A percentile compares a stretch with the other conserved stretches of the same genome.
phyloP scores from a whole-genome alignment of 2,329 filamentous ascomycete genomes.

The Ceratocystis huliohia region DNA sequence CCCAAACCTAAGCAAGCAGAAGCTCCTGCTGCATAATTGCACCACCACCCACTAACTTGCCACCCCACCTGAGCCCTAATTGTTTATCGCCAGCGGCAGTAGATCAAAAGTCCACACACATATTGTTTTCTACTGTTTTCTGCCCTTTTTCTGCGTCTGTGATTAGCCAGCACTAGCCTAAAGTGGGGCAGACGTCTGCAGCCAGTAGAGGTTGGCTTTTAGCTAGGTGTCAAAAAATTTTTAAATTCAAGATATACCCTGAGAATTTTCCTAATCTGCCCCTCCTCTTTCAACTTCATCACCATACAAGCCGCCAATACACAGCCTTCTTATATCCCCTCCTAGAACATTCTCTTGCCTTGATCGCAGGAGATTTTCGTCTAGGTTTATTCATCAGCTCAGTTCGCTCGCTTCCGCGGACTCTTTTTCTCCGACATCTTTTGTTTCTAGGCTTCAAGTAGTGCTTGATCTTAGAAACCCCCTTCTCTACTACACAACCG shows the following conservation, averaged over 20 bases:
- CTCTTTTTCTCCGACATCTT: constrained; percentile 30
- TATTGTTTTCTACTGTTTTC: constrained; percentile 4
- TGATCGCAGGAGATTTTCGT: constrained; percentile 37
- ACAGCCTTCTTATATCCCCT: constrained; percentile 24
- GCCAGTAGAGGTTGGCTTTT: constrained; percentile 3
- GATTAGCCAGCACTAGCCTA: constrained; percentile 15
- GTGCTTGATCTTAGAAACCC: constrained; percentile 61
- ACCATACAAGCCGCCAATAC: constrained; percentile 6
- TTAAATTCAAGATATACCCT: constrained; percentile 12
- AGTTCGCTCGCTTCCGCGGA: constrained; percentile 19
- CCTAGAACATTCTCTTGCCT: constrained; percentile 35
- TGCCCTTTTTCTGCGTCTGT: not conserved
- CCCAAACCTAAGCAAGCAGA: not conserved
- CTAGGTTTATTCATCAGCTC: constrained; percentile 28
- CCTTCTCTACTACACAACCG: constrained; percentile 36
- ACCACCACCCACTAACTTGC: constrained; percentile 9
- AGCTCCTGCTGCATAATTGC: not conserved
- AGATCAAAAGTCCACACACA: constrained; percentile 21
- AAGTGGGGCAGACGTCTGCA: constrained; percentile 14
- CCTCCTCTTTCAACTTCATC: constrained; percentile 12
- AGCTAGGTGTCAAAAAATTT: constrained; percentile 7
- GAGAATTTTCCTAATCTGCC: constrained; percentile 16
- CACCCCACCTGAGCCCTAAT: constrained; percentile 22
- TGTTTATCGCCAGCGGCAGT: not conserved
- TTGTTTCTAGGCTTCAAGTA: constrained; percentile 57